Evolutionary conservation across 768 basidiomycete genomes (phyloP), one percentile per base, ranked within the genome.

Genomic region (Neoboletus subvelutipes): DNA sequence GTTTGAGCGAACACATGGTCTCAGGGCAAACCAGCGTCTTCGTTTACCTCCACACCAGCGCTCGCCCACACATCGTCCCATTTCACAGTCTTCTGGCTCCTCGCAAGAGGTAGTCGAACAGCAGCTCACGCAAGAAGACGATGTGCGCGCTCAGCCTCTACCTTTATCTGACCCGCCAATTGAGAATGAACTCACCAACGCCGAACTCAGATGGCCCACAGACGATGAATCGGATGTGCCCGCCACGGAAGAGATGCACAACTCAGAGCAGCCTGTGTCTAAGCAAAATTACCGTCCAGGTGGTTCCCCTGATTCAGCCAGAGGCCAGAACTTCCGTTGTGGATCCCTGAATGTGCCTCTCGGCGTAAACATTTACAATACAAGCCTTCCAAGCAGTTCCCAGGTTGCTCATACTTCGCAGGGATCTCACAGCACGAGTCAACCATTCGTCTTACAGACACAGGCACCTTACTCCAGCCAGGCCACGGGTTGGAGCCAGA

Each of bases 391-490:
- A 18, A 43, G 15, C 13, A 43, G 55, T 4, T 41, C 20, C 36
- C 40, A 18, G 26, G 28, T n/a, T 41, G 20, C 52, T 13, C 42
- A 29, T 42, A 10, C 45, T 28, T 47, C 45, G 5, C 69, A 70
- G 47, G 52, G n/a, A 47, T 63, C 62, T 24, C 36, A 51, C 63
- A 62, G 20, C 57, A 61, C 39, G 60, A 74, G 71, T 12, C 75
- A 77, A 52, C 71, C 75, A 4, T 29, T 65, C 12, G 49, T 62
- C 47, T 64, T 82, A 42, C 81, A 78, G 60, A 83, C 82, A 2
- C 83, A 85, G 62, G 81, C 83, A 29, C 79, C 80, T 5, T 84
- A 83, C 58, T 67, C 71, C 40, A 83, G 83, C 60, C 82, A 81
- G 47, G 34, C 42, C 12, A 39, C n/a, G 31, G 54, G 54, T 31